Percentiles rank a stretch among this genome's conserved stretches.
These are phyloP conservation scores for Austroboletus novae-zelandiae DNA, from an alignment of 1,284 basidiomycete species.

Conservation along the genomic window DNA sequence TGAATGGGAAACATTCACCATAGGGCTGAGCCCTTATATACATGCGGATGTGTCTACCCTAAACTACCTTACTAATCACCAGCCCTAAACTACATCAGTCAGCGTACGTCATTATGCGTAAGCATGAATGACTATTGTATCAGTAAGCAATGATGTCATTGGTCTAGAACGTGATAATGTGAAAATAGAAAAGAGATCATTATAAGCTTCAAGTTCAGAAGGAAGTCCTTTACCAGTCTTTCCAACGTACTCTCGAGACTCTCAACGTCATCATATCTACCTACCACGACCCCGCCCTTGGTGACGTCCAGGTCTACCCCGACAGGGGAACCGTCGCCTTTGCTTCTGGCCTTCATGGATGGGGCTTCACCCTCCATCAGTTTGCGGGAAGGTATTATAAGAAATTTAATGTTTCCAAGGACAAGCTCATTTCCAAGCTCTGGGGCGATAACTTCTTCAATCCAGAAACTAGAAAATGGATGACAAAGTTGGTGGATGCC, in stretches of 20 bases:
- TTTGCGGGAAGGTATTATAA: conserved; percentile 96
- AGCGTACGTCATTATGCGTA: too few relatives aligned
- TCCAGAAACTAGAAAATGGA: conserved; percentile 97
- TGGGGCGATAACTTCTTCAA: conserved; percentile 99
- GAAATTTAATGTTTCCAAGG: conserved; percentile 99
- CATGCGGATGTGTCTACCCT: too few relatives aligned
- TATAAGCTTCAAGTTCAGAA: conserved; percentile 95
- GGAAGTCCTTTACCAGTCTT: conserved; percentile 97
- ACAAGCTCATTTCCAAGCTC: conserved; percentile 96
- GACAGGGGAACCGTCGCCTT: conserved; percentile 99
- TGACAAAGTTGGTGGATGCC: conserved; percentile 72
- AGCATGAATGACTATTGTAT: too few relatives aligned
- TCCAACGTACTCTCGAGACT: conserved; percentile 96
- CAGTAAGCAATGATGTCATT: too few relatives aligned
- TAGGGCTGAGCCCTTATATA: too few relatives aligned
- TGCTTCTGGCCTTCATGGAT: conserved; percentile 99
- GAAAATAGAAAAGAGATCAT: too few relatives aligned
- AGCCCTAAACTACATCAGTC: too few relatives aligned
- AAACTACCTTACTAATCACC: too few relatives aligned
- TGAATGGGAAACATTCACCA: too few relatives aligned
- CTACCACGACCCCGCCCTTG: conserved; percentile 92
- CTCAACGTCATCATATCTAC: conserved; percentile 99
- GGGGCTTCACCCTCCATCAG: conserved; percentile 99
- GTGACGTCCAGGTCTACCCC: conserved; percentile 99
- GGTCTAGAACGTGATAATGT: too few relatives aligned